A percentile compares a stretch with the other conserved stretches of the same genome.
These are phyloP conservation scores for Pilatotrama ljubarskyi DNA, from an alignment of 768 basidiomycete species.

Conservation along the genomic window DNA sequence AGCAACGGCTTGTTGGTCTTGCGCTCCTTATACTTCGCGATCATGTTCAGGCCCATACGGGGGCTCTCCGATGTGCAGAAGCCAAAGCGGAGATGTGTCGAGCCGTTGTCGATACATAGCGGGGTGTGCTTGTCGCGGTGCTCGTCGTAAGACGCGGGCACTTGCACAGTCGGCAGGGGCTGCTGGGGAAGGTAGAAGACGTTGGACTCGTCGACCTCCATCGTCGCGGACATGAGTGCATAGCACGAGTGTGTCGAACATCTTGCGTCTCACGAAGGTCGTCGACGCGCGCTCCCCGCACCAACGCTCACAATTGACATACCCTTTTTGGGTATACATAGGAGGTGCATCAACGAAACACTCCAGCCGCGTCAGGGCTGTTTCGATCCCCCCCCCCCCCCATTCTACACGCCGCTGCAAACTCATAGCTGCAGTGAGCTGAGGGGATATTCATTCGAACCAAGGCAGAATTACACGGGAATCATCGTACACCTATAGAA, in stretches of 20 bases:
- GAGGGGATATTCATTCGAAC: neutral
- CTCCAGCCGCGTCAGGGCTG: no score
- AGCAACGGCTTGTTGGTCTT: constrained; percentile 79
- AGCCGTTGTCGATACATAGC: constrained; percentile 88
- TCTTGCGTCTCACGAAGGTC: neutral
- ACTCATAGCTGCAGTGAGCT: neutral
- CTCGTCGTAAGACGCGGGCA: constrained; percentile 48
- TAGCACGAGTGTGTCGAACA: neutral
- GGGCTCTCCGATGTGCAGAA: constrained; percentile 66
- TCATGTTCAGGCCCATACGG: constrained; percentile 63
- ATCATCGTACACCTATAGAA: constrained; percentile 2
- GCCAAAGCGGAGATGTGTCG: constrained; percentile 80
- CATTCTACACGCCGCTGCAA: no score
- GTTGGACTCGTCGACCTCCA: constrained; percentile 18
- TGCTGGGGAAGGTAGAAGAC: constrained; percentile 13
- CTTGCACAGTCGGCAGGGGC: constrained; percentile 37
- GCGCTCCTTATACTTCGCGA: constrained; percentile 89
- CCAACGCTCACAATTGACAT: neutral
- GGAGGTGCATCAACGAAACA: neutral
- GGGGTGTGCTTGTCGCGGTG: constrained; percentile 57
- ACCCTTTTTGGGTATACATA: neutral
- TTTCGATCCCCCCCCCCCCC: no score
- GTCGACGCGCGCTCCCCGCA: neutral
- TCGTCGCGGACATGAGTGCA: neutral
- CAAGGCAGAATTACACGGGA: neutral